Percentiles rank a stretch among this genome's conserved stretches.
phyloP scores from a whole-genome alignment of 352 stramenopile genomes.

The Globisporangium lucens region DNA sequence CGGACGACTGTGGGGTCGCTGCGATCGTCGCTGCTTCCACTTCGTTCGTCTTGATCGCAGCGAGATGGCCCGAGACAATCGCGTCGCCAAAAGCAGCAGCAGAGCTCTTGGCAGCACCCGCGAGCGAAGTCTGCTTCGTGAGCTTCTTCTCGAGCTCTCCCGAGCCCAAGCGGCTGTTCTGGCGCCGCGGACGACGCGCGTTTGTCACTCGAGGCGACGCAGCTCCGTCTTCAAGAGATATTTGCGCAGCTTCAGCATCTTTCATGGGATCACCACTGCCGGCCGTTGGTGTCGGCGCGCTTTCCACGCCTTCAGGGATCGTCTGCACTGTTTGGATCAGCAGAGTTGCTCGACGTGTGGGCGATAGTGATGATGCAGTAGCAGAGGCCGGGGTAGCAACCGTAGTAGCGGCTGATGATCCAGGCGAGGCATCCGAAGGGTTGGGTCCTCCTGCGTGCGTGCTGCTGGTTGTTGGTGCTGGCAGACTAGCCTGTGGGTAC shows the following conservation, averaged over 20 bases:
- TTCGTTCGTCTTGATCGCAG: slow-evolving; percentile 26
- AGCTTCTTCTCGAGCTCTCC: neutral
- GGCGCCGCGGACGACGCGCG: slow-evolving; percentile 15
- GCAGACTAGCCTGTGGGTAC: slow-evolving; percentile 24
- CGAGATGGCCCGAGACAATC: slow-evolving; percentile 20
- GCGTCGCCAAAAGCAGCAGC: neutral
- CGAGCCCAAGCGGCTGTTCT: slow-evolving; percentile 9
- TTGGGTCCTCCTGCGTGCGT: neutral
- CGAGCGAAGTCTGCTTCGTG: slow-evolving; percentile 29
- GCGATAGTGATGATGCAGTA: neutral
- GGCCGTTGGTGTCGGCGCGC: slow-evolving; percentile 2
- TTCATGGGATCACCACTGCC: neutral
- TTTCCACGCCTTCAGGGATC: slow-evolving; percentile 17
- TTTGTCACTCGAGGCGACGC: slow-evolving; percentile 16
- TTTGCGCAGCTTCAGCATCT: neutral
- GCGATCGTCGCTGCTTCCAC: slow-evolving; percentile 31
- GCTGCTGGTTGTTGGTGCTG: neutral
- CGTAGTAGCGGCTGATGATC: neutral
- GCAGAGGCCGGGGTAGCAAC: neutral
- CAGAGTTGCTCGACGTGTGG: slow-evolving; percentile 5
- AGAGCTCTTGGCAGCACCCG: slow-evolving; percentile 2
- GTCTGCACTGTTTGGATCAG: slow-evolving; percentile 19
- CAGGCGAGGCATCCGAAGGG: neutral
- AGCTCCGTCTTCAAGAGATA: neutral
- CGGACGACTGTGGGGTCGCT: slow-evolving; percentile 14